Evolutionary conservation across 805 yeast genomes (phyloP), one percentile per base, ranked within the genome.

Genomic region (Torulaspora franciscae): DNA sequence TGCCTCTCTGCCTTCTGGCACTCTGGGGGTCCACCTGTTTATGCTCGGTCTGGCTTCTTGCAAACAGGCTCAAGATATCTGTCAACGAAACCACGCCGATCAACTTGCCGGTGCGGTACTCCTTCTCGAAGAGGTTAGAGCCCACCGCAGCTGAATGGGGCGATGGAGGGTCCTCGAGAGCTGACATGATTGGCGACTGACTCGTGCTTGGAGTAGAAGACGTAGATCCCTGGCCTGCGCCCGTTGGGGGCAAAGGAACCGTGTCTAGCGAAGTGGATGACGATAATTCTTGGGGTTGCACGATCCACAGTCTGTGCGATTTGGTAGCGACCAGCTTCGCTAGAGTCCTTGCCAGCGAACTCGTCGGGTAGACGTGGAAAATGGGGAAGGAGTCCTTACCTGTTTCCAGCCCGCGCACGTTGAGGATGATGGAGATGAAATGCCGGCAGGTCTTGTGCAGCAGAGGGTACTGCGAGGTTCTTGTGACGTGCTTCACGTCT

Each of bases 361-460:
- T 80, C 32, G 76, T 75, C 49, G 80, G 78, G 50, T 86, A 83
- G 22, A 91, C 96, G 64, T 91, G 95, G 75, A 91, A 91, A 32
- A 93, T 91, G 13, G 99, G 99, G 73, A 84, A 91, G 33, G 95
- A 88, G 69, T 91, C 99, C 66, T 90, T 89, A 61, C 89, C 90
- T 38, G 56, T 63, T 58, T 84, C 95, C 26, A 91, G 74, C 15
- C 99, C 99, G 61, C 96, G 81, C 44, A 83, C 82, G 52, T 85
- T 83, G 51, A 93, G 75, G 49, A 90, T 89, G 50, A 89, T 83
- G 10, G 95, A 80, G 46, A 91, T 80, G 62, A 91, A 91, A 66
- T 85, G 93, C 57, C 88, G 73, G 66, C 96, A 93, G 6, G 93
- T 75, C 62, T 85, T 83, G 58, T 83, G 83, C 46, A 91, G 73